phyloP scores from a whole-genome alignment of 2,329 filamentous ascomycete genomes.

The Arthrocladium fulminans region DNA sequence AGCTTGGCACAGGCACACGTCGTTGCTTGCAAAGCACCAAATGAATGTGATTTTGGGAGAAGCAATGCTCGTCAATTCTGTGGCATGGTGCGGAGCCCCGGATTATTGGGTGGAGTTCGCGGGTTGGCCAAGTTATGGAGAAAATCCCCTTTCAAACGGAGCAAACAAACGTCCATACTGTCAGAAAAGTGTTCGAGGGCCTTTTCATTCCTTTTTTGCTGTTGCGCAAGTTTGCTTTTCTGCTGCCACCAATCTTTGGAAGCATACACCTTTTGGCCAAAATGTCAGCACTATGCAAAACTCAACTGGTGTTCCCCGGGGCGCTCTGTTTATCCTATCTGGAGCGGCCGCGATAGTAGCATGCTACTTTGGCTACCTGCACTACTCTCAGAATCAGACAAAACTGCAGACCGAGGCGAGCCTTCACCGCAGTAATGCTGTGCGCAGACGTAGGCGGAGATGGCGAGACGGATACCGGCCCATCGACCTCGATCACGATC shows the following conservation, averaged over 20 bases:
- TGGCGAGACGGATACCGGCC: constrained; percentile 14
- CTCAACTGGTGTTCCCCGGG: constrained; percentile 1
- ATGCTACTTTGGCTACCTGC: constrained; percentile 4
- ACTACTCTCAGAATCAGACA: not conserved
- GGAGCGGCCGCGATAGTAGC: constrained; percentile 6
- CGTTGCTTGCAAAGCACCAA: no score
- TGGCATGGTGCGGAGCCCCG: no score
- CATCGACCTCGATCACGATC: constrained; percentile 14
- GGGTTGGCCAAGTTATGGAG: no score
- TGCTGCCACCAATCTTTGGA: not conserved
- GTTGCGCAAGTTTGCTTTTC: not conserved
- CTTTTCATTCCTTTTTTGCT: no score
- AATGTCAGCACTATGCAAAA: constrained; percentile 5
- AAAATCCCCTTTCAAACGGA: no score
- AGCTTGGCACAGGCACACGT: no score
- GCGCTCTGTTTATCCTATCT: constrained; percentile 8
- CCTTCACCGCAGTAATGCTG: constrained; percentile 23
- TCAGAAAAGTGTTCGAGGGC: no score
- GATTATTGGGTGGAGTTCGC: no score
- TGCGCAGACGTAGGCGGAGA: constrained; percentile 16
- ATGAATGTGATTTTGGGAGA: no score
- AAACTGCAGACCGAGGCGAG: not conserved
- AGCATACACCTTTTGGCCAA: not conserved
- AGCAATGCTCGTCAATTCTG: no score
- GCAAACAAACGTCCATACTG: no score